Evolutionary conservation across 768 basidiomycete species (phyloP), one percentile per base, ranked within the genome.

Genomic region (Solioccasus polychromus): DNA sequence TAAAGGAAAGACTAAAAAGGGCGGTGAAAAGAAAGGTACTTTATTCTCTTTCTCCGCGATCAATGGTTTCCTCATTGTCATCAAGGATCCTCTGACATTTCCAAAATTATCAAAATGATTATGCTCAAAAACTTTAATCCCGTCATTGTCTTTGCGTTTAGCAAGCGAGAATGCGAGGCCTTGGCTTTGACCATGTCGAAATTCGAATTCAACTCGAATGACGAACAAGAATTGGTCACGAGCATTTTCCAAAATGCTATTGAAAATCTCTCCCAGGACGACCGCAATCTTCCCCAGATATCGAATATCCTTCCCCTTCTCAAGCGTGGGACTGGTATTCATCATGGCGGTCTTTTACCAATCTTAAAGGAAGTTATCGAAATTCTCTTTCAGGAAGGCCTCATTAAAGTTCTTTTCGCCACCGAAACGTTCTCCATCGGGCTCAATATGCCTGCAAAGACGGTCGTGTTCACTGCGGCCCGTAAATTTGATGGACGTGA

Each of bases 301-400:
- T 72, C 86, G 37, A 90, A 94, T 51, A 80, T 98, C 42, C 77
- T 97, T 8, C 96, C 96, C 2, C 77, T 99, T 18, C 79, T 99
- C 22, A 89, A 88, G 51, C 86, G 96, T 51, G 96, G 96, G 25
- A 92, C 95, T 54, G 96, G 96, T 42, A 93, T 99, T 57, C 96
- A 99, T 75, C 96, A 99, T 59, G 94, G 95, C 31, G 96, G 96
- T 34, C 80, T 99, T 30, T 78, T 99, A 15, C 96, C 96, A 1
- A 96, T 98, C 52, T 76, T 99, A 34, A 99, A 99, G 64, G 96
- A 99, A 64, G 93, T 97, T 38, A 97, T 99, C 66, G 96, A 99
- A 66, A 96, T 99, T 46, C 78, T 99, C 34, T 99, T 99, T 73
- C 94, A 97, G 64, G 94, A 98, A 60, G 94, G 95, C 9, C 75